Percentiles rank a stretch among this genome's conserved stretches.
Evolutionary conservation across 371 early-diverging fungal genomes (phyloP).

Genomic region (Rhizopus arrhizus): DNA sequence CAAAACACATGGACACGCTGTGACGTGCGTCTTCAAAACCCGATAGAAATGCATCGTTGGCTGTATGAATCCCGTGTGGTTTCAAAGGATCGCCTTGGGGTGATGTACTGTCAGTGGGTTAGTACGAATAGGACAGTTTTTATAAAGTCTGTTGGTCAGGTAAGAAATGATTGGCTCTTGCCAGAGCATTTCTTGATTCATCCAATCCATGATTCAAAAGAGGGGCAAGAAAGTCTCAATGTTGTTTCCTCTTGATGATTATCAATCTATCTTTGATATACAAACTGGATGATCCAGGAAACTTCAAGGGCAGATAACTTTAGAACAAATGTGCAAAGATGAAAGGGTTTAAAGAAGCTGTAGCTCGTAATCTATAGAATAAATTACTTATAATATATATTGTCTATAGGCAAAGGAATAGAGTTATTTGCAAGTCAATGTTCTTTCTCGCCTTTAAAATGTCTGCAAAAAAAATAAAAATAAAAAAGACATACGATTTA

Average conservation of each 20-base stretch:
- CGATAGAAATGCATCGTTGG: constrained; percentile 55
- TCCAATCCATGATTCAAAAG: constrained; percentile 68
- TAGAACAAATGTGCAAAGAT: constrained; percentile 28
- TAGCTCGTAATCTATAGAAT: constrained; percentile 18
- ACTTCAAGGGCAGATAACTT: constrained; percentile 22
- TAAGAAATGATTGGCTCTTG: constrained; percentile 64
- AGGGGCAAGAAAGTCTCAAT: constrained; percentile 26
- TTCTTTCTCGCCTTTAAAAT: no score
- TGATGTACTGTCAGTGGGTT: constrained; percentile 70
- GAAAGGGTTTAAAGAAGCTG: constrained; percentile 33
- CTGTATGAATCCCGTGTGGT: constrained; percentile 70
- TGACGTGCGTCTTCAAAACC: constrained; percentile 55
- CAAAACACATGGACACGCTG: constrained; percentile 55
- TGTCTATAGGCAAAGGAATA: neutral
- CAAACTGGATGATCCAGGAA: constrained; percentile 18
- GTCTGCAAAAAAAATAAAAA: no score
- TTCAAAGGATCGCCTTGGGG: constrained; percentile 68
- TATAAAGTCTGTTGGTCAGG: constrained; percentile 70
- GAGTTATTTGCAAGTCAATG: neutral
- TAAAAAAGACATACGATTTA: no score
- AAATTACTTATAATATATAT: neutral
- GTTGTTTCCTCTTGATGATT: constrained; percentile 36
- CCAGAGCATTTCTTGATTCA: constrained; percentile 68
- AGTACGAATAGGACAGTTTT: constrained; percentile 71
- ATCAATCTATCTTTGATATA: constrained; percentile 52